Conservation (phyloP, 257 asterid genomes). For the Solanum pennellii region DNA sequence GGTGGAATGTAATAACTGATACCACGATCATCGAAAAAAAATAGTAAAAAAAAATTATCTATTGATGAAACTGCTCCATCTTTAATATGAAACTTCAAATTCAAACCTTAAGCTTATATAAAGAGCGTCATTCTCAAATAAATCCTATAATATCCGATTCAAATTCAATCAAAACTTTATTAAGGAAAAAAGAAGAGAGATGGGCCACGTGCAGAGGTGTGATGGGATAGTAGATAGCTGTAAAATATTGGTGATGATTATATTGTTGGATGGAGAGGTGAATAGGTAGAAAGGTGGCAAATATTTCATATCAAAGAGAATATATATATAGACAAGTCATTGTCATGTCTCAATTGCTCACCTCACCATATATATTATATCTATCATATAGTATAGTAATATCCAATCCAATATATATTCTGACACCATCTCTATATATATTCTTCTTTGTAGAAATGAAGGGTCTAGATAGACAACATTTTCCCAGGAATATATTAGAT, state of each 20-base stretch:
- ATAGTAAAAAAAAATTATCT: too few relatives aligned
- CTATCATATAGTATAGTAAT: not conserved
- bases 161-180: too few relatives aligned
- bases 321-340: not conserved
- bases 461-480: not conserved
- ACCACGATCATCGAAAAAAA: too few relatives aligned
- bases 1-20: too few relatives aligned
- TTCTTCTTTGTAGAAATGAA: not conserved
- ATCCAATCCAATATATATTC: not conserved
- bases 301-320: not conserved
- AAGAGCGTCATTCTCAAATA: too few relatives aligned
- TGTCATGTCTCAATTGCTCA: not conserved
- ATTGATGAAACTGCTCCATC: too few relatives aligned
- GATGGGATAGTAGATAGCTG: not conserved
- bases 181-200: rapidly evolving
- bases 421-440: not conserved
- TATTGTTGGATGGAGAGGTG: not conserved
- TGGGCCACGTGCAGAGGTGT: not conserved
- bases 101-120: not conserved
- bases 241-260: not conserved
- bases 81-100: too few relatives aligned
- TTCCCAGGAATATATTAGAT: not conserved
- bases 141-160: too few relatives aligned
- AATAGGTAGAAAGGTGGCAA: not conserved
- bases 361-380: not conserved